Percentiles rank a stretch among this genome's conserved stretches.
phyloP scores from a whole-genome alignment of 2,329 filamentous ascomycete genomes.

The Claviceps capensis region DNA sequence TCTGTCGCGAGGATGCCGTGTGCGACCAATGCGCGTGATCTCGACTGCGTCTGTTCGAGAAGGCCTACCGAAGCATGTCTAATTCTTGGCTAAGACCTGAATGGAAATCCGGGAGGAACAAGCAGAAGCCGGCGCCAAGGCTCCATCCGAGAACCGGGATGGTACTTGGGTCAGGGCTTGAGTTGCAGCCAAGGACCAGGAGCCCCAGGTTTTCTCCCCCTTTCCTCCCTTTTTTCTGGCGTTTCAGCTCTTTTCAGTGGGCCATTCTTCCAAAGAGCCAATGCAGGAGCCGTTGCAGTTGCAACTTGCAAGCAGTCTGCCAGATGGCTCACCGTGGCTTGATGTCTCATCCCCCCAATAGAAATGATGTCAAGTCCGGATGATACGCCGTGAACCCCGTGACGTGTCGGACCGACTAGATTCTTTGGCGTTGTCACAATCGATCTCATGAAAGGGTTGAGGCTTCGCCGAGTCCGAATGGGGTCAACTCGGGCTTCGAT shows the following conservation, averaged over 20 bases:
- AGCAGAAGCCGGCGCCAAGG: neutral
- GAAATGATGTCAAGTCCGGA: neutral
- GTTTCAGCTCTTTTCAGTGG: slow-evolving; percentile 2
- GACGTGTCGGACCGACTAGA: slow-evolving; percentile 1
- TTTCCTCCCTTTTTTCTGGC: neutral
- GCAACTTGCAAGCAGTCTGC: too few species aligned
- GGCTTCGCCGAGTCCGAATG: neutral
- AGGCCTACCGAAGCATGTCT: neutral
- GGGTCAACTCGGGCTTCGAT: neutral
- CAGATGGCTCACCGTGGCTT: too few species aligned
- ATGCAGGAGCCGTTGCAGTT: neutral
- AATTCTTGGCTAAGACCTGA: neutral
- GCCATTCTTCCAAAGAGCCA: neutral
- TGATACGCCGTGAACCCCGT: neutral
- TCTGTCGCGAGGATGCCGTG: neutral
- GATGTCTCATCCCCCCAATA: neutral
- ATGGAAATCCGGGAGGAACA: neutral
- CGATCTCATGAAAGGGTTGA: neutral
- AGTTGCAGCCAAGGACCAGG: neutral
- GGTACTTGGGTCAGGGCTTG: neutral
- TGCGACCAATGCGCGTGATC: neutral
- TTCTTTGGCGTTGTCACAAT: neutral
- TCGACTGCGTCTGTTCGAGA: neutral
- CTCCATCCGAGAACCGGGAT: neutral
- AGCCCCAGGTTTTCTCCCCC: slow-evolving; percentile 1